A percentile compares a stretch with the other conserved stretches of the same genome.
phyloP scores from a whole-genome alignment of 1,284 basidiomycete species.

The Thecaphora thlaspeos region DNA sequence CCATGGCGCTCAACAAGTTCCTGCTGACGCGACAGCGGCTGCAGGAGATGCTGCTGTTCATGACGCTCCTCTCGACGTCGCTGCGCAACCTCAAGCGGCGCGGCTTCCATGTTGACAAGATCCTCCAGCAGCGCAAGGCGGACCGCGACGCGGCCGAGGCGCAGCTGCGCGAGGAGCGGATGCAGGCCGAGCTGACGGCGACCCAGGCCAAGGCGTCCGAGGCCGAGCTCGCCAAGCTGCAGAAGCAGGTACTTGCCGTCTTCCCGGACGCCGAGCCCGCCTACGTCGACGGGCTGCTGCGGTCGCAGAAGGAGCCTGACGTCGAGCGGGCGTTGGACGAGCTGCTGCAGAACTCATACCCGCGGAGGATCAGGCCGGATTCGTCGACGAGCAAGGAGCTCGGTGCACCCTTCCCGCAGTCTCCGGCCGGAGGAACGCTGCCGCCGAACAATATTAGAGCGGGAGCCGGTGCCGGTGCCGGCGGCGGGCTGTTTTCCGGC shows the following conservation, averaged over 20 bases:
- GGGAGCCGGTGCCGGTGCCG: constrained; percentile 3
- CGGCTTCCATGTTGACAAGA: constrained; percentile 79
- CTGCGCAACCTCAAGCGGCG: constrained; percentile 77
- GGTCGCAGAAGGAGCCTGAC: constrained; percentile 43
- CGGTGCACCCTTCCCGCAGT: neutral
- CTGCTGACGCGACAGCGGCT: constrained; percentile 50
- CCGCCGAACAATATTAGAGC: too few species aligned
- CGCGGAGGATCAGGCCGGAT: constrained; percentile 25
- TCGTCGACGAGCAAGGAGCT: constrained; percentile 2
- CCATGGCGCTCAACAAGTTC: constrained; percentile 46
- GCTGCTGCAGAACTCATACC: constrained; percentile 46
- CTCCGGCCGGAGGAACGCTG: too few species aligned
- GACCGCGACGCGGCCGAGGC: constrained; percentile 67
- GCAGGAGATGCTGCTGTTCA: constrained; percentile 68
- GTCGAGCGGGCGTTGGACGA: constrained; percentile 53
- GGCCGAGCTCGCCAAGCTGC: constrained; percentile 25
- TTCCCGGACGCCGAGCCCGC: constrained; percentile 57
- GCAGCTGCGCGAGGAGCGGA: constrained; percentile 44
- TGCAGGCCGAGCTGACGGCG: constrained; percentile 45
- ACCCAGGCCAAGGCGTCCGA: constrained; percentile 28
- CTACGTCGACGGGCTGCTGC: constrained; percentile 46
- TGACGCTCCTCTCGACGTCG: constrained; percentile 89
- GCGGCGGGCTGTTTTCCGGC: constrained; percentile 33
- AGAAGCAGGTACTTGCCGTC: constrained; percentile 43
- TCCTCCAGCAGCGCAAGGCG: constrained; percentile 78